Conservation (phyloP, 441 rosid species). For the Geranium incanum region DNA sequence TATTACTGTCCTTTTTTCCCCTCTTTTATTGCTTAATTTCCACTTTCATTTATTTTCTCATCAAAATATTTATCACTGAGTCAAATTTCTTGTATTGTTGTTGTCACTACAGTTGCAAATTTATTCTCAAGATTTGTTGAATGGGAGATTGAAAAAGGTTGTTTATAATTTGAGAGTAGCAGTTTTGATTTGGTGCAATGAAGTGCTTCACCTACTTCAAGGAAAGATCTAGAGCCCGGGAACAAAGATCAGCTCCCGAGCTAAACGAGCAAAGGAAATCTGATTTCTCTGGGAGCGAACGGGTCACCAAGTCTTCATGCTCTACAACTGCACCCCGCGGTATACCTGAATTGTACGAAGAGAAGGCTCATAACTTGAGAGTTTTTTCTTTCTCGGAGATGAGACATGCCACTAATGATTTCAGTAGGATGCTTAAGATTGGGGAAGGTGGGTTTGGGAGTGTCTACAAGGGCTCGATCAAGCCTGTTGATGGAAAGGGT, state of each 20-base stretch:
- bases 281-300: conserved; percentile 23
- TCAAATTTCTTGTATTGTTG: background rate
- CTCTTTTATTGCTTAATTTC: no score
- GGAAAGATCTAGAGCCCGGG: conserved; percentile 33
- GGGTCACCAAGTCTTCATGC: conserved; percentile 38
- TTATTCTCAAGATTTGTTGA: background rate
- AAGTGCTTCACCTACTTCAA: conserved; percentile 52
- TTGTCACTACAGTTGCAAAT: background rate
- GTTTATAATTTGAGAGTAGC: background rate
- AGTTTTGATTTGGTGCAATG: conserved; percentile 25
- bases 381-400: conserved; percentile 65
- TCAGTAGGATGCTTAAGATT: conserved; percentile 52
- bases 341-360: conserved; percentile 57
- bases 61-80: background rate
- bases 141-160: background rate
- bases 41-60: no score
- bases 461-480: conserved; percentile 60
- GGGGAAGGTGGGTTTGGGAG: conserved; percentile 96
- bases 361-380: conserved; percentile 55
- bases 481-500: conserved; percentile 30
- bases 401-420: conserved; percentile 53
- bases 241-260: conserved; percentile 47
- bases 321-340: conserved; percentile 53
- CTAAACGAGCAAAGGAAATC: conserved; percentile 23
- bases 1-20: no score